These are phyloP conservation scores for Rhodomyrtus psidioides DNA, from an alignment of 441 rosid species.

Conservation along the genomic window DNA sequence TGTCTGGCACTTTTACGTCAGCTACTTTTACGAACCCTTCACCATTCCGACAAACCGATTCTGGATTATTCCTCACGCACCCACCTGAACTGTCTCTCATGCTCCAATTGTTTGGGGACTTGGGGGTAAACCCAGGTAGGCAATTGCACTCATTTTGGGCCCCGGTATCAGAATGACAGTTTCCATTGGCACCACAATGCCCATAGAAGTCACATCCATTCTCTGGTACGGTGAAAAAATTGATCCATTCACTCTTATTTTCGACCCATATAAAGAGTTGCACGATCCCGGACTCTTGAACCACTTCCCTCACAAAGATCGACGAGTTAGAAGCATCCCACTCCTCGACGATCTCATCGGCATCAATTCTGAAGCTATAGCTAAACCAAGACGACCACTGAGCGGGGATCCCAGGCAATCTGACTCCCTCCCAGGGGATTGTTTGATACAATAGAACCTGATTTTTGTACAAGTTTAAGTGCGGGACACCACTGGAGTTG, in stretches of 20 bases:
- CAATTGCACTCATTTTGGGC: constrained; percentile 42
- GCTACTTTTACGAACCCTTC: constrained; percentile 56
- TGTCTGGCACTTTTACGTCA: constrained; percentile 50
- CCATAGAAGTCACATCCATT: constrained; percentile 49
- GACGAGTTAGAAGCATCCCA: background rate
- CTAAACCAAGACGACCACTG: constrained; percentile 9
- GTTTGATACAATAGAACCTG: constrained; percentile 25
- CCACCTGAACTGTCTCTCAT: constrained; percentile 48
- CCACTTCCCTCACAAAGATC: constrained; percentile 12
- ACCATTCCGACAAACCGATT: constrained; percentile 28
- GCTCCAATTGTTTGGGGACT: constrained; percentile 33
- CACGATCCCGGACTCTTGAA: constrained; percentile 10
- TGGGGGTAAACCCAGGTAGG: constrained; percentile 55
- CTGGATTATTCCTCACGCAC: constrained; percentile 25
- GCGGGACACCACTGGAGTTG: constrained; percentile 41
- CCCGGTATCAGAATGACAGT: constrained; percentile 30
- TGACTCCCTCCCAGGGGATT: constrained; percentile 57
- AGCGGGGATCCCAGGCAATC: constrained; percentile 56
- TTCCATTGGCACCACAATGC: constrained; percentile 46
- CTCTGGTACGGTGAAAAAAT: constrained; percentile 33
- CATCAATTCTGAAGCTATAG: constrained; percentile 6
- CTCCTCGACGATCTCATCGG: constrained; percentile 10
- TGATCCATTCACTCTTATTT: constrained; percentile 28
- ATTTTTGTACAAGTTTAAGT: constrained; percentile 37
- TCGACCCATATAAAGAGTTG: constrained; percentile 37